A percentile compares a stretch with the other conserved stretches of the same genome.
Evolutionary conservation across 495 filamentous ascomycete species (phyloP).

Genomic region (Trichocladium uniseriatum): DNA sequence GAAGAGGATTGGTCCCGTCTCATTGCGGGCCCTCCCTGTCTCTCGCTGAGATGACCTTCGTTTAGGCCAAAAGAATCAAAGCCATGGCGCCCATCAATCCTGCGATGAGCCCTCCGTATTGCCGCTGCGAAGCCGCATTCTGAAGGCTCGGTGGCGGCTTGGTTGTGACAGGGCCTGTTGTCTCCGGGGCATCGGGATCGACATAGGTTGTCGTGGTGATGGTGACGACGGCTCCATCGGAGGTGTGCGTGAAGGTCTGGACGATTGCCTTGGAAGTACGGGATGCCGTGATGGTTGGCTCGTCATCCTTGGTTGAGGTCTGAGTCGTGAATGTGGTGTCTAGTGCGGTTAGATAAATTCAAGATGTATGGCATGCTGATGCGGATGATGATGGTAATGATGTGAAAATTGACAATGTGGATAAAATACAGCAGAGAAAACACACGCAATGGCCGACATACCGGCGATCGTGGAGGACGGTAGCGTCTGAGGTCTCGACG

Average conservation of each 20-base stretch:
- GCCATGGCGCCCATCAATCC: constrained; percentile 15
- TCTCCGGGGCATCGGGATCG: constrained; percentile 5
- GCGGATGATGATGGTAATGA: too few relatives aligned
- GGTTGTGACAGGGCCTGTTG: constrained; percentile 9
- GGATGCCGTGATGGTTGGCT: constrained; percentile 4
- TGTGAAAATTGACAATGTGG: too few relatives aligned
- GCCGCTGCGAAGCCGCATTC: constrained; percentile 17
- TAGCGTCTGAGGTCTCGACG: constrained; percentile 1
- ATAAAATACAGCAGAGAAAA: background rate
- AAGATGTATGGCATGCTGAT: too few relatives aligned
- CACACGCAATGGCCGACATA: constrained; percentile 15
- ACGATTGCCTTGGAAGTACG: constrained; percentile 14
- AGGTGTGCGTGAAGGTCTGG: constrained; percentile 28
- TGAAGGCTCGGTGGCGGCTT: constrained; percentile 27
- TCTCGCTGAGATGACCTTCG: too few relatives aligned
- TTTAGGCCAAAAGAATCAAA: too few relatives aligned
- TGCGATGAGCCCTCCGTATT: constrained; percentile 18
- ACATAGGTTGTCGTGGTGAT: constrained; percentile 23
- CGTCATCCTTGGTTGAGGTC: background rate
- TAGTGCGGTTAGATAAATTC: background rate
- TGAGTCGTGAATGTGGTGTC: constrained; percentile 13
- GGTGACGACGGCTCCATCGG: constrained; percentile 28
- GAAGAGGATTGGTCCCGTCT: too few relatives aligned
- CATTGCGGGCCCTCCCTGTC: too few relatives aligned
- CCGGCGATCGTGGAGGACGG: constrained; percentile 18